Evolutionary conservation across 2,329 filamentous ascomycete species (phyloP).

Genomic region (Aspergillus sp.): DNA sequence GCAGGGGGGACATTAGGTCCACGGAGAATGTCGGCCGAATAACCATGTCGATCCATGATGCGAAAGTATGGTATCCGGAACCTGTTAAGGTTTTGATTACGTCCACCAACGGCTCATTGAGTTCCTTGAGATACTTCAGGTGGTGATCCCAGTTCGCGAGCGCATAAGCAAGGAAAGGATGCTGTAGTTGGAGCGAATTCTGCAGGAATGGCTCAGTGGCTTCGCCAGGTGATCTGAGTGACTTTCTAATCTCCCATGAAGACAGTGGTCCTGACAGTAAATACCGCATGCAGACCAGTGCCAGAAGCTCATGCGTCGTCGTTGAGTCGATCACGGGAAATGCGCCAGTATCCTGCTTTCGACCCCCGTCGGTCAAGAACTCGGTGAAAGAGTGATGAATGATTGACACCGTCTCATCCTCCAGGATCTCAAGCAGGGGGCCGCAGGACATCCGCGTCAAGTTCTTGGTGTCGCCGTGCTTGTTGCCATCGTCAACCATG

Average conservation of each 20-base stretch:
- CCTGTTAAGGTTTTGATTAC: background rate
- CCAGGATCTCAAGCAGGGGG: constrained; percentile 45
- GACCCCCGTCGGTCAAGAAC: constrained; percentile 36
- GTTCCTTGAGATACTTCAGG: background rate
- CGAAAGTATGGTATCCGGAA: background rate
- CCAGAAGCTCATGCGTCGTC: background rate
- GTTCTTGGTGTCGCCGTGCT: constrained; percentile 29
- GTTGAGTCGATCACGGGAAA: background rate
- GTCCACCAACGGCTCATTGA: background rate
- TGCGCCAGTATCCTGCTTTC: background rate
- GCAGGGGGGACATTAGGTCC: background rate
- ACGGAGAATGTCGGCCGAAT: background rate
- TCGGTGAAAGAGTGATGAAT: constrained; percentile 53
- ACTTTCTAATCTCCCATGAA: background rate
- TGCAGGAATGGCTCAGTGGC: background rate
- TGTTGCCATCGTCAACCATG: constrained; percentile 7
- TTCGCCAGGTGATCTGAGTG: background rate
- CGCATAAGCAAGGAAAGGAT: background rate
- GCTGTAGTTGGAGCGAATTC: background rate
- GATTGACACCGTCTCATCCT: constrained; percentile 47
- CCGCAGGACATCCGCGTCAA: constrained; percentile 40
- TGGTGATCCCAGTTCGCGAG: background rate
- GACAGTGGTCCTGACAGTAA: background rate
- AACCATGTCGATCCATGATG: background rate
- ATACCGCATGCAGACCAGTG: background rate